These are phyloP conservation scores for Acacia pycnantha DNA, from an alignment of 331 rosid genomes.

Conservation along the genomic window DNA sequence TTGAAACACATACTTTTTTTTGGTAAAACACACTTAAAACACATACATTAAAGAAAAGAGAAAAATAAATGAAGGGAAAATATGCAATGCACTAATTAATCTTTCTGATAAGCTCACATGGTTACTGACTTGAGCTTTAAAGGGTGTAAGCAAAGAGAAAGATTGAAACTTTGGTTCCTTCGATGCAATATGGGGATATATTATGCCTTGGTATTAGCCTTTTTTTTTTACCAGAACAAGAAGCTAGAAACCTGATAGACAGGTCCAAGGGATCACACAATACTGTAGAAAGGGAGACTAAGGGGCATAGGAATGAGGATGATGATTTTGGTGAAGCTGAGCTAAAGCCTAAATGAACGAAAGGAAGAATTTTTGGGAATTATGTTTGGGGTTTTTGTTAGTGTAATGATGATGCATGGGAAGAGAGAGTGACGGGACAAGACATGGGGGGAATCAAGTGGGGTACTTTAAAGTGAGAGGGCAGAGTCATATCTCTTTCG, in stretches of 20 bases:
- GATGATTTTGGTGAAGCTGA: not conserved
- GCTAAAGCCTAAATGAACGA: too few species aligned
- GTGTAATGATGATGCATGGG: not conserved
- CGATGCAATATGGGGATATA: not conserved
- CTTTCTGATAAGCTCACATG: not conserved
- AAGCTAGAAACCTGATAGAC: not conserved
- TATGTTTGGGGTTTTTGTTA: not conserved
- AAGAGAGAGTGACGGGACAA: slow-evolving; percentile 53
- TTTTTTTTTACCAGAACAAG: not conserved
- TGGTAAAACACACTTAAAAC: too few species aligned
- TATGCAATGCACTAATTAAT: not conserved
- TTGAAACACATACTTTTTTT: too few species aligned
- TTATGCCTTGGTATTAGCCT: not conserved
- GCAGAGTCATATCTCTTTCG: slow-evolving; percentile 4
- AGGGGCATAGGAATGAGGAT: too few species aligned
- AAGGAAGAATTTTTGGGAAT: not conserved
- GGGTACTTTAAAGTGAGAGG: not conserved
- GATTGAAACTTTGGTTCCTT: not conserved
- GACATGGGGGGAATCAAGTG: slow-evolving; percentile 19
- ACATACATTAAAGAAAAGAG: not conserved
- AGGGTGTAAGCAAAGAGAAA: not conserved
- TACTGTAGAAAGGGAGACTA: not conserved
- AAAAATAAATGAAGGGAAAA: not conserved
- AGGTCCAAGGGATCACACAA: not conserved
- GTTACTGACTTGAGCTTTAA: not conserved